Conservation (phyloP, 345 rosid species). For the Eucalyptus camaldulensis region DNA sequence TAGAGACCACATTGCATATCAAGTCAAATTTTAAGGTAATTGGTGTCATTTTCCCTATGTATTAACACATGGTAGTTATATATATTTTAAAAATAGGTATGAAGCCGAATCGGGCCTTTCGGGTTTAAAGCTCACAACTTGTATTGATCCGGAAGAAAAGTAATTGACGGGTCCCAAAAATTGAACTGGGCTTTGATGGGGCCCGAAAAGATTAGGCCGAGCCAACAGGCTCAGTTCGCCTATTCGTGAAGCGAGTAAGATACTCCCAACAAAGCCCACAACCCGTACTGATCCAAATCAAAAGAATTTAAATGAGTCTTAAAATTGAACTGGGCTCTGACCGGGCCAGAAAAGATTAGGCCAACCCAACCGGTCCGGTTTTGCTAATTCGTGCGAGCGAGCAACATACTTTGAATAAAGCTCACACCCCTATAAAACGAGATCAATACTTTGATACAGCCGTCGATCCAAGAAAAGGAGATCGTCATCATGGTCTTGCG, state of each 20-base stretch:
- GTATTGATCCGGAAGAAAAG: neutral
- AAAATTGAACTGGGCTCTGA: neutral
- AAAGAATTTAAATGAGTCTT: neutral
- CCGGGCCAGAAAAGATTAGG: neutral
- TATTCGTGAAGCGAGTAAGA: too few species aligned
- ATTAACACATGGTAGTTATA: rapidly evolving
- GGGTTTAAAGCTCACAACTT: neutral
- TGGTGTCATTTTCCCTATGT: rapidly evolving
- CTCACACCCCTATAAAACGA: neutral
- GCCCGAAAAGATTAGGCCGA: neutral
- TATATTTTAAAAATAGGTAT: too few species aligned
- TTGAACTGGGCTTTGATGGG: neutral
- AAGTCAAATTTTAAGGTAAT: too few species aligned
- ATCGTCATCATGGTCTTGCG: neutral
- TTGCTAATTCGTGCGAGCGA: neutral
- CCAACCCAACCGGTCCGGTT: neutral
- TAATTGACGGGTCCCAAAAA: neutral
- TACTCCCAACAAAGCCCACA: neutral
- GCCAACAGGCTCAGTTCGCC: neutral
- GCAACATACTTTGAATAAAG: neutral
- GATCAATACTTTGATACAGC: neutral
- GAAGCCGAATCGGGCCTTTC: neutral
- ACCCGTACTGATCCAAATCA: neutral
- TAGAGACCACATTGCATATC: rapidly evolving
- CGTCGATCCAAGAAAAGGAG: neutral